Conservation (phyloP, 2,329 filamentous ascomycete species). For the Penicillium sp. region DNA sequence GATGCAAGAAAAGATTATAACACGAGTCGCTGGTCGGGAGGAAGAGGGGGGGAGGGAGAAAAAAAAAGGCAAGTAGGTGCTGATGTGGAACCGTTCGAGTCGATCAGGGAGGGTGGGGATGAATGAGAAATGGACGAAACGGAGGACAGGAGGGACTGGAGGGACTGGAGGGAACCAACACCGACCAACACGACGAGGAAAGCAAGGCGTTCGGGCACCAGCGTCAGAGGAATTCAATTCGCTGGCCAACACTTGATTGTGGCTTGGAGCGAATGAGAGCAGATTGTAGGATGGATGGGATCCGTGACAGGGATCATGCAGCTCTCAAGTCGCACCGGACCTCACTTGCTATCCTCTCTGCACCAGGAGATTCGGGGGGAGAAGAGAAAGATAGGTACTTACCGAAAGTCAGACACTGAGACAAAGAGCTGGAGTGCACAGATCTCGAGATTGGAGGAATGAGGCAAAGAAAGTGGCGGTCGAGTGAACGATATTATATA, state of each 20-base stretch:
- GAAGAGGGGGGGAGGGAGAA: conserved; percentile 13
- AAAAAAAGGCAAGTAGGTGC: conserved; percentile 17
- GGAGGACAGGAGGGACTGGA: conserved; percentile 19
- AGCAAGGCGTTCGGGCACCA: conserved; percentile 40
- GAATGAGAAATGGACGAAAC: conserved; percentile 24
- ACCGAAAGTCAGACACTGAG: conserved; percentile 10
- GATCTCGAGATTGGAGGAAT: not conserved
- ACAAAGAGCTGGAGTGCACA: conserved; percentile 4
- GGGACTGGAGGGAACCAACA: conserved; percentile 9
- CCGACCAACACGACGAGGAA: conserved; percentile 28
- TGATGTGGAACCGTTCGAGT: conserved; percentile 26
- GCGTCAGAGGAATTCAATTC: conserved; percentile 31
- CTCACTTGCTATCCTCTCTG: conserved; percentile 16
- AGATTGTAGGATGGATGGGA: conserved; percentile 27
- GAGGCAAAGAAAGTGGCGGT: not conserved
- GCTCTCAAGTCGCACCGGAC: conserved; percentile 27
- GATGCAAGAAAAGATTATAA: not conserved
- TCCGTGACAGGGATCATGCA: conserved; percentile 37
- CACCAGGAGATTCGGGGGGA: not conserved
- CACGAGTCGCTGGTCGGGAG: conserved; percentile 10
- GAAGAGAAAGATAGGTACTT: conserved; percentile 10
- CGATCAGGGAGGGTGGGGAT: conserved; percentile 31
- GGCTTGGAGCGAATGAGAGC: conserved; percentile 29
- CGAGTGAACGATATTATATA: not conserved
- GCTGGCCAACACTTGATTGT: conserved; percentile 30